phyloP scores from a whole-genome alignment of 2,329 filamentous ascomycete genomes.

The Cercospora sp. region DNA sequence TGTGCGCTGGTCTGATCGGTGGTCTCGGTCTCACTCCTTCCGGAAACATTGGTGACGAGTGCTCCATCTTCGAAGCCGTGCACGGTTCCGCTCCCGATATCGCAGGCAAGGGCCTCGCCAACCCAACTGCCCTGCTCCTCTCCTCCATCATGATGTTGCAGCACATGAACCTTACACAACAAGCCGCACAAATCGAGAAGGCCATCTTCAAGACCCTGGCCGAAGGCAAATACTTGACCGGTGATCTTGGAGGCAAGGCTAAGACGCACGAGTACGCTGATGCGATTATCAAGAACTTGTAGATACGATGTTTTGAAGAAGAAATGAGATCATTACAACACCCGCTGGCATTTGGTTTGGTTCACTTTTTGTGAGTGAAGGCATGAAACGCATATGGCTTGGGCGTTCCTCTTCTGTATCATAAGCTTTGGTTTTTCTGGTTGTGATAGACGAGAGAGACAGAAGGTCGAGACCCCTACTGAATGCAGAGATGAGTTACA shows the following conservation, averaged over 20 bases:
- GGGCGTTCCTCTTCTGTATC: conserved; percentile 8
- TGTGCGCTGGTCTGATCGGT: conserved; percentile 98
- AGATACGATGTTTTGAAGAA: conserved; percentile 22
- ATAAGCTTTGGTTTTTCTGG: conserved; percentile 2
- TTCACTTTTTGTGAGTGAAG: not conserved
- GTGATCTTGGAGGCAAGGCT: conserved; percentile 92
- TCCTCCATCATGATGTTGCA: conserved; percentile 99
- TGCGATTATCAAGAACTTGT: conserved; percentile 76
- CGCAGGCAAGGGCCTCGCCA: conserved; percentile 91
- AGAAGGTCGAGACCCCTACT: not conserved
- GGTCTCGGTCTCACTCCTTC: conserved; percentile 96
- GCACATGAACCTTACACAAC: conserved; percentile 87
- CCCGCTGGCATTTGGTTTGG: conserved; percentile 4
- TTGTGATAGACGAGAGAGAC: conserved; percentile 4
- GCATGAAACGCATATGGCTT: conserved; percentile 6
- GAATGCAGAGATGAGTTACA: not conserved
- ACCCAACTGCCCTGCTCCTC: conserved; percentile 93
- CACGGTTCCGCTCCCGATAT: conserved; percentile 97
- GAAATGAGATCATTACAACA: not conserved
- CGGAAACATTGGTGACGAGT: conserved; percentile 98
- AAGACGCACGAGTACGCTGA: conserved; percentile 93
- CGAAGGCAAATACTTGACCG: conserved; percentile 94
- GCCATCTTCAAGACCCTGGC: conserved; percentile 93
- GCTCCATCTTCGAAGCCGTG: conserved; percentile 99
- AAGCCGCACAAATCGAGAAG: conserved; percentile 86